A percentile compares a stretch with the other conserved stretches of the same genome.
Evolutionary conservation across 78 protist genomes (phyloP).

Genomic region (Acrasis kona): DNA sequence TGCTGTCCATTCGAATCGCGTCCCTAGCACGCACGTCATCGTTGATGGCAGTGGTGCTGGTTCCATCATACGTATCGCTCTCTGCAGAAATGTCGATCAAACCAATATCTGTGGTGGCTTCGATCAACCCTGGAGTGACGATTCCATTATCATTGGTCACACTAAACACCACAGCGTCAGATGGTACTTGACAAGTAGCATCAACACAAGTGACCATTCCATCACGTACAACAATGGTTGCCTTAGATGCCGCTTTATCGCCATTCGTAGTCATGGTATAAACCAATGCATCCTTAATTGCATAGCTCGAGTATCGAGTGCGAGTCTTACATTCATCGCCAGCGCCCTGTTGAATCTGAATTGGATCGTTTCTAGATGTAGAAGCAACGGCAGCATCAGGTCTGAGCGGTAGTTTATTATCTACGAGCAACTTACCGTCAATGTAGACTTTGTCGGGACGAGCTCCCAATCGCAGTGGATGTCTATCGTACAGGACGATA

Average conservation of each 20-base stretch:
- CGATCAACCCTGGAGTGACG: not conserved
- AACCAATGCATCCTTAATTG: too few relatives aligned
- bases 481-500: too few relatives aligned
- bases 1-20: not conserved
- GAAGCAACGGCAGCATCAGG: too few relatives aligned
- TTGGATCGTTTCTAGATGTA: too few relatives aligned
- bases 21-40: not conserved
- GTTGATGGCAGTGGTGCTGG: not conserved
- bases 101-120: not conserved
- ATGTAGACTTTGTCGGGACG: too few relatives aligned
- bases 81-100: not conserved
- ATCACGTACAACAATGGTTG: slow-evolving; percentile 1
- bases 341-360: too few relatives aligned
- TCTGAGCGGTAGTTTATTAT: too few relatives aligned
- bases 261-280: too few relatives aligned
- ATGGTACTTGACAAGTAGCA: not conserved
- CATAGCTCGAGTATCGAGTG: too few relatives aligned
- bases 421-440: too few relatives aligned
- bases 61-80: not conserved
- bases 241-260: not conserved
- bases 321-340: too few relatives aligned
- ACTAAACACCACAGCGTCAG: not conserved
- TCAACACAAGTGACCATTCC: slow-evolving; percentile 5
- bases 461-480: too few relatives aligned
- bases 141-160: not conserved